phyloP scores from a whole-genome alignment of 257 asterid genomes.

The Solanum sejunctum region DNA sequence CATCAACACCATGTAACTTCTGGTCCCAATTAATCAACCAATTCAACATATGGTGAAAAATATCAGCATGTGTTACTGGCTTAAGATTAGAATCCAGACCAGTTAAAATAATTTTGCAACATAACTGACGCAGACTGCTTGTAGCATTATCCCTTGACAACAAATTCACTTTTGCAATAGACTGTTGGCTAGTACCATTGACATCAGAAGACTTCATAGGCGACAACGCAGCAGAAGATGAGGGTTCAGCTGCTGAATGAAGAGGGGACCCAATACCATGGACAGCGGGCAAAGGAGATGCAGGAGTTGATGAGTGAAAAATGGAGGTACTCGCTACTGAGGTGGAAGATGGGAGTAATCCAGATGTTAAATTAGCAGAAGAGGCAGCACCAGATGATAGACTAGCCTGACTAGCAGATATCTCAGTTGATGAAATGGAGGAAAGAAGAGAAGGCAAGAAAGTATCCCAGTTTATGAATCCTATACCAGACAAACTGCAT shows the following conservation, averaged over 20 bases:
- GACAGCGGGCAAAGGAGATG: slow-evolving; percentile 73
- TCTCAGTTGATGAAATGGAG: slow-evolving; percentile 72
- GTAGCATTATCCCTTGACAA: slow-evolving; percentile 52
- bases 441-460: slow-evolving; percentile 88
- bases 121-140: slow-evolving; percentile 75
- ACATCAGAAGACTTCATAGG: slow-evolving; percentile 64
- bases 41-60: slow-evolving; percentile 68
- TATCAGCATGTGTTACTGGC: slow-evolving; percentile 75
- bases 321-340: slow-evolving; percentile 33
- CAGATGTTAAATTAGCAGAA: slow-evolving; percentile 56
- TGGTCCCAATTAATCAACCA: slow-evolving; percentile 92
- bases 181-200: slow-evolving; percentile 37
- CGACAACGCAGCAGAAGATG: slow-evolving; percentile 46
- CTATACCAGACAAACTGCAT: slow-evolving; percentile 59
- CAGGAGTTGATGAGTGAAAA: slow-evolving; percentile 73
- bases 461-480: slow-evolving; percentile 81
- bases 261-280: slow-evolving; percentile 89
- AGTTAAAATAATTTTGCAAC: slow-evolving; percentile 78
- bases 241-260: slow-evolving; percentile 71
- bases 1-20: slow-evolving; percentile 57
- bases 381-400: slow-evolving; percentile 41
- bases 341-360: slow-evolving; percentile 44
- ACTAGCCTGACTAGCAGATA: slow-evolving; percentile 53
- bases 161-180: slow-evolving; percentile 27
- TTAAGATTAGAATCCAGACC: slow-evolving; percentile 64